A percentile compares a stretch with the other conserved stretches of the same genome.
Evolutionary conservation across 345 rosid genomes (phyloP).

Genomic region (Firmiana major): DNA sequence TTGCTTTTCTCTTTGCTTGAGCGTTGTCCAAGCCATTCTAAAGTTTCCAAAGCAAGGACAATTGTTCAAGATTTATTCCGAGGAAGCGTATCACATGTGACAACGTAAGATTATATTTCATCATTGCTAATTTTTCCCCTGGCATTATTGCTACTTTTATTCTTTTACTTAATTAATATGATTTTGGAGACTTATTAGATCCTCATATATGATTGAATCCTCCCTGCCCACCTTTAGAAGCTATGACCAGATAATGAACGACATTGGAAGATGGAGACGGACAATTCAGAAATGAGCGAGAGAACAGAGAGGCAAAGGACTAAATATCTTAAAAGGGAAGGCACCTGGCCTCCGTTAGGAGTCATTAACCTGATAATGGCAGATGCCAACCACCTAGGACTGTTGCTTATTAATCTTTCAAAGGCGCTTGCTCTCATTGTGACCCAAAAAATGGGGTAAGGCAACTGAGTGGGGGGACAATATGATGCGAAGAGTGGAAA

Average conservation of each 20-base stretch:
- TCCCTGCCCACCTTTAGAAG: background rate
- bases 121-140: background rate
- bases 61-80: conserved; percentile 96
- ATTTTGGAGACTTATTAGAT: background rate
- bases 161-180: background rate
- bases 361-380: too few species aligned
- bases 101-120: conserved; percentile 61
- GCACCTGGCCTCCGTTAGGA: too few species aligned
- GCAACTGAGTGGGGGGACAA: background rate
- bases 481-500: too few species aligned
- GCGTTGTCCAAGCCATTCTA: conserved; percentile 67
- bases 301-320: background rate
- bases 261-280: background rate
- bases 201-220: background rate
- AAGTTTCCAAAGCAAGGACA: conserved; percentile 54
- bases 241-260: background rate
- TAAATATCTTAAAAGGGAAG: background rate
- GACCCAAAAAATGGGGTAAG: too few species aligned
- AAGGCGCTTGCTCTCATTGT: too few species aligned
- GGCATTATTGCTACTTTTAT: background rate
- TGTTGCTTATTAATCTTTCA: too few species aligned
- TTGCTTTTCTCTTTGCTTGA: conserved; percentile 93
- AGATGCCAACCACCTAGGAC: too few species aligned
- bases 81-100: conserved; percentile 94
- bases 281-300: background rate